phyloP scores from a whole-genome alignment of 441 rosid genomes.

The Pelargonium fulgidum region DNA sequence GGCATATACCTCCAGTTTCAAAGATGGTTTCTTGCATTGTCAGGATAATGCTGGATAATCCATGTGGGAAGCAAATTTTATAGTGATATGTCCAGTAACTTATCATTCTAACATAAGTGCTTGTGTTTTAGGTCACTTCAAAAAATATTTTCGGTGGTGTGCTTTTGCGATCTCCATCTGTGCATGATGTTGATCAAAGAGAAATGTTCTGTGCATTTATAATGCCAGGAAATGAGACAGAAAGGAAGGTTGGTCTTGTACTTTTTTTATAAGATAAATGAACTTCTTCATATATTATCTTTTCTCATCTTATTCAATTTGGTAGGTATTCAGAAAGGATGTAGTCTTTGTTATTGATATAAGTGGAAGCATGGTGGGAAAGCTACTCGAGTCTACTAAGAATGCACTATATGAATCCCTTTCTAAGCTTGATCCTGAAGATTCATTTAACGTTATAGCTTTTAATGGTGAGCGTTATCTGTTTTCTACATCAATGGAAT shows the following conservation, averaged over 20 bases:
- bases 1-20: conserved; percentile 8
- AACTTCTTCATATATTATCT: conserved; percentile 13
- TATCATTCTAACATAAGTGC: conserved; percentile 6
- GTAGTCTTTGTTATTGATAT: conserved; percentile 79
- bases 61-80: conserved; percentile 12
- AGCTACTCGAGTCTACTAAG: conserved; percentile 60
- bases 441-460: conserved; percentile 78
- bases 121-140: conserved; percentile 47
- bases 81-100: neutral
- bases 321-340: conserved; percentile 70
- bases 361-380: conserved; percentile 91
- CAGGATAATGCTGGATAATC: conserved; percentile 19
- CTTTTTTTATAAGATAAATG: conserved; percentile 8
- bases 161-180: conserved; percentile 75
- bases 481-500: conserved; percentile 66
- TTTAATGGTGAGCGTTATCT: conserved; percentile 66
- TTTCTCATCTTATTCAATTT: conserved; percentile 30
- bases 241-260: conserved; percentile 43
- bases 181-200: conserved; percentile 75
- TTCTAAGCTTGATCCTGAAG: conserved; percentile 51
- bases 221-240: conserved; percentile 60
- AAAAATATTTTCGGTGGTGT: conserved; percentile 61
- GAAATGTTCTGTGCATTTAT: conserved; percentile 66
- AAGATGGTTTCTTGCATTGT: conserved; percentile 14
- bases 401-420: conserved; percentile 56